Evolutionary conservation across 2,329 filamentous ascomycete species (phyloP), one percentile per base, ranked within the genome.

Genomic region (Westerdykella sp.): DNA sequence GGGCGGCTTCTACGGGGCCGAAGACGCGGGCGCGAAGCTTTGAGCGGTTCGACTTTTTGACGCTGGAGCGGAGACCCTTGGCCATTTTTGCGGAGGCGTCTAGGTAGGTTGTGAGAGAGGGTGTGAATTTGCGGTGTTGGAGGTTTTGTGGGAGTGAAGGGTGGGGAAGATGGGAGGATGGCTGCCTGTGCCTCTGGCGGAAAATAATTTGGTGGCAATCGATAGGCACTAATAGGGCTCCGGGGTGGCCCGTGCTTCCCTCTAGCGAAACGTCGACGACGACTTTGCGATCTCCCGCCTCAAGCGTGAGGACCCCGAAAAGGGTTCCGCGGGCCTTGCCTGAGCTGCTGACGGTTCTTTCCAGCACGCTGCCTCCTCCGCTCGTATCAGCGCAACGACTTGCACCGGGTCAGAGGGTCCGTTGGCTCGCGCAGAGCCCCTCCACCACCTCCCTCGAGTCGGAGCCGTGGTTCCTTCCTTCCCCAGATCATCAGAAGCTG

Each of bases 1-100:
- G 80, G 37, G 85, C 89, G 57, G 77, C 73, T 66, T 91, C 87
- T 43, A 83, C 81, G 13, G 91, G 91, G 1, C 84, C 87, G 69
- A 95, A 96, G 53, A 96, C 84, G 52, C 80, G 81, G 53, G 79
- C 75, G 68, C 90, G 90, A 52, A 95, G 77, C 57, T 80, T 83
- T 55, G 79, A 77, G 72, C 89, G 88, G 74, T 96, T 96, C 60
- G 77, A 76, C 74, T 96, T 96, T 59, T 76, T 81, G 53, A 79
- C 75, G 65, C 84, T 94, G 53, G 90, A 80, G 66, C 91, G 79
- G 48, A 85, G 75, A 64, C 87, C 85, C 68, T 95, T 96, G 18
- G 90, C 91, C 91, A 96, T 97, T 56, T 43, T 77, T 63, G 41
- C 14, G 25, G 22, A 30, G 28, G 25, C n/a, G 15, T 37, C 16